Base-by-base conservation (phyloP, 352 stramenopile genomes). In the Globisporangium emineosum region DNA sequence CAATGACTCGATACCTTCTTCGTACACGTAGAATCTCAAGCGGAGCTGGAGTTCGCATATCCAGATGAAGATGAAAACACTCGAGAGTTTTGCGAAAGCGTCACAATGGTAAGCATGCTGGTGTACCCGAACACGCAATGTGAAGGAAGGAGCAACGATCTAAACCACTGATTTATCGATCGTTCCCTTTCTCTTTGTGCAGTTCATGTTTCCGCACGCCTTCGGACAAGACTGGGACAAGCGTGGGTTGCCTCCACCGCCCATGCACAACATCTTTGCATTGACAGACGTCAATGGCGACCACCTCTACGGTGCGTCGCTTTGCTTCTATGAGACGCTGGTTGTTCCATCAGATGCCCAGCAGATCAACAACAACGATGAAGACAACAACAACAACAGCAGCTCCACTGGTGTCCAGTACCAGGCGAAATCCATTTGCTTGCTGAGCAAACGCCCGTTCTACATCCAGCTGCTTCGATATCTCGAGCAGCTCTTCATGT, bases 161-260 rank as follows among this genome's bases (percentile, higher is more conserved):
- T 13, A 29, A 25, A 6, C 19, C 10, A 12, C 10, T 57, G 17
- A 8, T 23, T 17, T 58, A 3, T 33, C 8, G 2, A 29, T 17
- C 54, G 12, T n/a, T n/a, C 6, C 32, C 25, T 5, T 27, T 15
- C 17, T 35, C 13, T 45, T 8, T 23, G 7, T 29, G 23, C 49
- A 87, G 78, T 84, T 87, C 62, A 71, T 80, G 55, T 87, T 84
- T 52, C 78, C 75, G 3, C 70, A 81, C 35, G 65, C 68, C 17
- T 84, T 79, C 32, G 75, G 67, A 0, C 25, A 60, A 25, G 70
- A 72, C 52, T 77, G 68, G 65, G 64, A 78, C 43, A 66, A 65
- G 15, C 60, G 60, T 1, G 66, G 65, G 12, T 42, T 73, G 21
- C 65, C 75, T 19, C 75, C 75, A 0, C 78, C 78, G 4, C 72